Evolutionary conservation across 2,329 filamentous ascomycete species (phyloP).

Genomic region (Aureobasidium sp.): DNA sequence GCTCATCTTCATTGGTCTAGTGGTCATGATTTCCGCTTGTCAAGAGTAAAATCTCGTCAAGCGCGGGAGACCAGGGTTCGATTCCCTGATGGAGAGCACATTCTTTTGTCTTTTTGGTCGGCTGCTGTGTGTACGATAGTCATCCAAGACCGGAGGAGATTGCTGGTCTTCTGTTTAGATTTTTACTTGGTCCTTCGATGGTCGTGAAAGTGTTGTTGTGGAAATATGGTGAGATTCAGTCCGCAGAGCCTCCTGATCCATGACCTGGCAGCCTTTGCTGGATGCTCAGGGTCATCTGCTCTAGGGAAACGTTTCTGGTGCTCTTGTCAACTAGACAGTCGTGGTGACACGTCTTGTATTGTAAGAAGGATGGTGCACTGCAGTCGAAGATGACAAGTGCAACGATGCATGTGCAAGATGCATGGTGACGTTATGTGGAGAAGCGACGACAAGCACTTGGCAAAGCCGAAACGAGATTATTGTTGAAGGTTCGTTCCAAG

Average conservation of each 20-base stretch:
- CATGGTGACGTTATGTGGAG: neutral
- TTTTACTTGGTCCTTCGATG: neutral
- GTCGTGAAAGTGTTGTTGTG: neutral
- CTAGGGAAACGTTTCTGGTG: neutral
- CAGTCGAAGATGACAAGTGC: neutral
- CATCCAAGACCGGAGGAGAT: neutral
- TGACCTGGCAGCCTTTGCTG: neutral
- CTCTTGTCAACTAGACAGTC: neutral
- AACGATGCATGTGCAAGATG: neutral
- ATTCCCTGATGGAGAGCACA: constrained; percentile 18
- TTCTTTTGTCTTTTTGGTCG: neutral
- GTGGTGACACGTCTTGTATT: constrained; percentile 12
- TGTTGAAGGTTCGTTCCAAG: neutral
- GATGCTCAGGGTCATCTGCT: neutral
- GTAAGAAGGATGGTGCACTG: neutral
- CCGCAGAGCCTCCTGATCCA: neutral
- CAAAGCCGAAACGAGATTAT: neutral
- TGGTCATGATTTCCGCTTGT: constrained; percentile 13
- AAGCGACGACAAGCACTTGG: constrained; percentile 5
- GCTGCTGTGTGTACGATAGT: no score
- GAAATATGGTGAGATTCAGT: neutral
- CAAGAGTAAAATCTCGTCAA: constrained; percentile 11
- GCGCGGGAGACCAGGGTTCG: constrained; percentile 25
- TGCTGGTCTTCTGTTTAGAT: neutral
- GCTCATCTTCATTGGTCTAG: constrained; percentile 6